Conservation (phyloP, 2,329 filamentous ascomycete genomes). For the Whalleya microplaca region DNA sequence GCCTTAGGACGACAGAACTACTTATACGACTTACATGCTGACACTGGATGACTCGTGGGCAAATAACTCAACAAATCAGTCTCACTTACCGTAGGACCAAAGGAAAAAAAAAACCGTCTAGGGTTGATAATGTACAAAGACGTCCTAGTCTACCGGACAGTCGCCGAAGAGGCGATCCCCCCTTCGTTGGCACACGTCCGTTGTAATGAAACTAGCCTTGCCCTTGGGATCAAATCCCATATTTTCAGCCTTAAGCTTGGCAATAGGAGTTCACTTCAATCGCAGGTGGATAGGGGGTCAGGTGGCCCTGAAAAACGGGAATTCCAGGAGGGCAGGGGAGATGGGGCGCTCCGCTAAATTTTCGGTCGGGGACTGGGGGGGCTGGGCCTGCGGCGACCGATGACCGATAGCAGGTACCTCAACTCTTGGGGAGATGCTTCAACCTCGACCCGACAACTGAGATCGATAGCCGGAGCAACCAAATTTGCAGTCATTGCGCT, state of each 20-base stretch:
- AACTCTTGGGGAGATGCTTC: not conserved
- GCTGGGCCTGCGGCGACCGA: too few relatives aligned
- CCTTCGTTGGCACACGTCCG: not conserved
- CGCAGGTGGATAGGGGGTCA: slow-evolving; percentile 9
- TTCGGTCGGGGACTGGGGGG: slow-evolving; percentile 15
- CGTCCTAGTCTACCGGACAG: slow-evolving; percentile 1
- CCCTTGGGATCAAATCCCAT: not conserved
- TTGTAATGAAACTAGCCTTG: not conserved
- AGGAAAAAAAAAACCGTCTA: slow-evolving; percentile 1
- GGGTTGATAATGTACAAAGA: slow-evolving; percentile 10
- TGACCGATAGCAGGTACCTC: not conserved
- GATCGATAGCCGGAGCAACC: not conserved
- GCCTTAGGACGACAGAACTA: slow-evolving; percentile 17
- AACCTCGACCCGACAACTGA: not conserved
- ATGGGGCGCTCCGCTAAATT: slow-evolving; percentile 21
- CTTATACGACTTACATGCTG: slow-evolving; percentile 23
- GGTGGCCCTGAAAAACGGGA: slow-evolving; percentile 23
- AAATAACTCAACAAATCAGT: slow-evolving; percentile 13
- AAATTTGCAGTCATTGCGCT: not conserved
- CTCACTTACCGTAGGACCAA: slow-evolving; percentile 3
- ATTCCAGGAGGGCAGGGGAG: slow-evolving; percentile 18
- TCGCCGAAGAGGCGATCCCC: not conserved
- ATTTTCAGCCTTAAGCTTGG: not conserved
- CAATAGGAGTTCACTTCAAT: slow-evolving; percentile 3
- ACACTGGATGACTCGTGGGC: slow-evolving; percentile 2